phyloP scores from a whole-genome alignment of 2,329 filamentous ascomycete genomes.

The Epichloe typhina region DNA sequence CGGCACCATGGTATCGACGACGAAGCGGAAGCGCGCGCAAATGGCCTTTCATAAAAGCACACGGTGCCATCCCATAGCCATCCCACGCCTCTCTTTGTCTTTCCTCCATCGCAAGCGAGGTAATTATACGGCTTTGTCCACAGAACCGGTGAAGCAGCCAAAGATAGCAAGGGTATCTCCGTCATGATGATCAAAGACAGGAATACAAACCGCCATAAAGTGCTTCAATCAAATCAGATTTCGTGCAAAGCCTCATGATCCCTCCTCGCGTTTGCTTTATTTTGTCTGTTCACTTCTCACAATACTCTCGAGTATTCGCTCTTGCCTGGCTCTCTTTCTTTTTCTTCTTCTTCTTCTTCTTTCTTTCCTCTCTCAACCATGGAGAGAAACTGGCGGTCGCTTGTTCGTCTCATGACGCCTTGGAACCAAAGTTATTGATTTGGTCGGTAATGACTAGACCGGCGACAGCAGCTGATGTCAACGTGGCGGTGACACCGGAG shows the following conservation, averaged over 20 bases:
- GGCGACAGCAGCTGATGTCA: slow-evolving; percentile 66
- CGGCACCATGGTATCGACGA: too few relatives aligned
- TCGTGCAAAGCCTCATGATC: not conserved
- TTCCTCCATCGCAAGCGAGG: not conserved
- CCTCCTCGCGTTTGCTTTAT: too few relatives aligned
- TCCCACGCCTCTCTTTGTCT: not conserved
- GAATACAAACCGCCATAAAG: not conserved
- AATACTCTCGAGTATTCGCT: not conserved
- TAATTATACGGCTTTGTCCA: not conserved
- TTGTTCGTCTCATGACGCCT: slow-evolving; percentile 8
- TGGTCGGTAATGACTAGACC: slow-evolving; percentile 56
- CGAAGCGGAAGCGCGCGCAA: too few relatives aligned
- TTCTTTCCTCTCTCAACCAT: not conserved
- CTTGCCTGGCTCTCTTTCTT: not conserved
- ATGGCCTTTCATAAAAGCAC: not conserved
- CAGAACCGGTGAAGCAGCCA: not conserved
- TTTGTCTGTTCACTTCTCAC: too few relatives aligned
- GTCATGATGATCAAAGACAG: not conserved
- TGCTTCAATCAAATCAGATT: not conserved
- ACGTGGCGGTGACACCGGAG: slow-evolving; percentile 64
- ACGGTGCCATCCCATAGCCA: not conserved
- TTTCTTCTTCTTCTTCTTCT: too few relatives aligned
- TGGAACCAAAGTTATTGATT: slow-evolving; percentile 10
- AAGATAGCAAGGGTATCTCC: not conserved
- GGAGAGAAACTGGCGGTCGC: too few relatives aligned